Percentiles rank a stretch among this genome's conserved stretches.
These are phyloP conservation scores for Butyriboletus loyo DNA, from an alignment of 768 basidiomycete genomes.

Conservation along the genomic window DNA sequence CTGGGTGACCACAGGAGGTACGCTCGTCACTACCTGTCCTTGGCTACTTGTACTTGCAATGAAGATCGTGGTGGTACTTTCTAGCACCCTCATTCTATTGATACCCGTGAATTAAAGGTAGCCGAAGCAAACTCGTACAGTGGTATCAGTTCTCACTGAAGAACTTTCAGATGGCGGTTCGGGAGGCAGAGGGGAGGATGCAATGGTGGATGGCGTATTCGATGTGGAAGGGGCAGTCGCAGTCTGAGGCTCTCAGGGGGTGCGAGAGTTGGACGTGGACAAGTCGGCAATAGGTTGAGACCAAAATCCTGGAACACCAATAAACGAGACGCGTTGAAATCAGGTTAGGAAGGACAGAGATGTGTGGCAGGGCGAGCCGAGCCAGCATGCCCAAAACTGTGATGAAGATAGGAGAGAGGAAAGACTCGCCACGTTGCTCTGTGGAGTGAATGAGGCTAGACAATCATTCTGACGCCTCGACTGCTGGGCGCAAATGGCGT, in stretches of 20 bases:
- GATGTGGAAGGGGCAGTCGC: conserved; percentile 14
- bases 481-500: conserved; percentile 15
- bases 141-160: conserved; percentile 11
- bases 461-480: too few species aligned
- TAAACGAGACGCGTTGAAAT: background rate
- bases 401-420: conserved; percentile 1
- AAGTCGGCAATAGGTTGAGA: too few species aligned
- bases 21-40: too few species aligned
- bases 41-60: too few species aligned
- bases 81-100: conserved; percentile 48
- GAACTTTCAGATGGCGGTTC: conserved; percentile 7
- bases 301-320: background rate
- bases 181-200: conserved; percentile 8
- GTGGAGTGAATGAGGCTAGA: conserved; percentile 13
- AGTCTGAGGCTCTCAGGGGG: background rate
- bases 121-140: conserved; percentile 24
- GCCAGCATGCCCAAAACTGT: background rate
- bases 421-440: conserved; percentile 16
- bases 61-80: conserved; percentile 49
- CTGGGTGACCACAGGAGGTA: conserved; percentile 59
- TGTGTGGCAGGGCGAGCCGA: background rate
- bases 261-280: background rate
- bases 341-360: background rate
- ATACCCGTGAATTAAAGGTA: background rate
- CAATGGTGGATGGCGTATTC: conserved; percentile 11